Evolutionary conservation across 1,284 basidiomycete genomes (phyloP).

Genomic region (Phellopilus nigrolimitatus): DNA sequence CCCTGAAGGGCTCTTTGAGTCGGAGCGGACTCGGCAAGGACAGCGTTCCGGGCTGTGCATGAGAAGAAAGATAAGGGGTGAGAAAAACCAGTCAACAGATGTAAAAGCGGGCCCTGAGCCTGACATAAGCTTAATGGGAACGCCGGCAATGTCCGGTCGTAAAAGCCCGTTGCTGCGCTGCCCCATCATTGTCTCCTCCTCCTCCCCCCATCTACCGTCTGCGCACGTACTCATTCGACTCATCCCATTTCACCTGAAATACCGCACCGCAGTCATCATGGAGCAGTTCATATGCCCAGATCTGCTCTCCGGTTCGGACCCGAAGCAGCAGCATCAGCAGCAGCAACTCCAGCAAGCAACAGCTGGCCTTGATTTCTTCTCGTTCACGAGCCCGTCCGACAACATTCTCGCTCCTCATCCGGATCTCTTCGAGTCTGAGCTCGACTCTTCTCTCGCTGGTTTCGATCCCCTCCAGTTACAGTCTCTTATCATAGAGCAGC

Average conservation of each 20-base stretch:
- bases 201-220: constrained; percentile 6
- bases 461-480: constrained; percentile 60
- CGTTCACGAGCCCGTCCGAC: constrained; percentile 53
- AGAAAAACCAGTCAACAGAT: too few relatives aligned
- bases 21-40: too few relatives aligned
- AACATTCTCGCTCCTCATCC: constrained; percentile 70
- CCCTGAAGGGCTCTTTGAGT: too few relatives aligned
- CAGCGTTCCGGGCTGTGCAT: too few relatives aligned
- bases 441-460: constrained; percentile 63
- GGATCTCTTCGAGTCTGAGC: constrained; percentile 75
- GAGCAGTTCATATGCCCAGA: constrained; percentile 21
- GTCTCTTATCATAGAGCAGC: constrained; percentile 56
- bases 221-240: constrained; percentile 9
- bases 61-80: too few relatives aligned
- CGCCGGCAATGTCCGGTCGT: too few relatives aligned
- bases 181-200: constrained; percentile 2
- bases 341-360: constrained; percentile 23
- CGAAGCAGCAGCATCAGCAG: constrained; percentile 17
- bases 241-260: constrained; percentile 3
- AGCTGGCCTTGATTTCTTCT: constrained; percentile 54
- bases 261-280: constrained; percentile 19
- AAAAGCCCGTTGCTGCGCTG: neutral
- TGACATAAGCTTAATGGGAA: too few relatives aligned
- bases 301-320: constrained; percentile 12
- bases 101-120: too few relatives aligned